Base-by-base conservation (phyloP, 108 stramenopile genomes). In the Cyclotella sp. region DNA sequence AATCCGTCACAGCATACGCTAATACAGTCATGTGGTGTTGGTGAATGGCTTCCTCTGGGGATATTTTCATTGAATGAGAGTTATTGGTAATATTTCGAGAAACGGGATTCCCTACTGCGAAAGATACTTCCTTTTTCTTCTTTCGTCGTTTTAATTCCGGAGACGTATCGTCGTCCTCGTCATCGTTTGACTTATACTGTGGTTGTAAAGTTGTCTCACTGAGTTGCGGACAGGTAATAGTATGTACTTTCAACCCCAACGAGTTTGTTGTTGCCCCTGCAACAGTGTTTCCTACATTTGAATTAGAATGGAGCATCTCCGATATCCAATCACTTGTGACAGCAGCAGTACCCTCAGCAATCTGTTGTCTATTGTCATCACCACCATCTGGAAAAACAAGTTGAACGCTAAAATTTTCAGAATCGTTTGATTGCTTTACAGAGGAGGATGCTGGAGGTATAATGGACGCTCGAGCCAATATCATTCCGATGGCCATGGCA, bases 401-500 rank as follows among this genome's bases (percentile, higher is more conserved):
- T 26, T 63, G 26, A 54, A 73, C 64, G 68, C 22, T 29, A 44
- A n/a, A 53, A 28, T 39, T n/a, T 43, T 59, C 45, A 34, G 62
- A 16, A 19, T 63, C 27, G 21, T 67, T 44, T 34, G 16, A 22
- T 5, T 34, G 7, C 2, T 22, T 7, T 3, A 0, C 44, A 26
- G 45, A 51, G 21, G 22, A 19, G n/a, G 69, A 70, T 14, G 81
- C 29, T 3, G 79, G 77, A 5, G 87, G 84, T 21, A 76, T 67
- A 22, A 91, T 47, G 9, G 86, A 76, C 15, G 86, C 87, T 14
- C 91, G 70, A 44, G 91, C 88, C 66, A 91, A 67, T 14, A 91
- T 85, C 41, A 87, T 87, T 11, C 75, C 91, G 47, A 91, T 83
- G 24, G 85, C 84, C 81, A 87, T 77, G 3, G 91, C 88, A 64